Evolutionary conservation across 441 rosid species (phyloP).

Genomic region (Croton laevigatus): DNA sequence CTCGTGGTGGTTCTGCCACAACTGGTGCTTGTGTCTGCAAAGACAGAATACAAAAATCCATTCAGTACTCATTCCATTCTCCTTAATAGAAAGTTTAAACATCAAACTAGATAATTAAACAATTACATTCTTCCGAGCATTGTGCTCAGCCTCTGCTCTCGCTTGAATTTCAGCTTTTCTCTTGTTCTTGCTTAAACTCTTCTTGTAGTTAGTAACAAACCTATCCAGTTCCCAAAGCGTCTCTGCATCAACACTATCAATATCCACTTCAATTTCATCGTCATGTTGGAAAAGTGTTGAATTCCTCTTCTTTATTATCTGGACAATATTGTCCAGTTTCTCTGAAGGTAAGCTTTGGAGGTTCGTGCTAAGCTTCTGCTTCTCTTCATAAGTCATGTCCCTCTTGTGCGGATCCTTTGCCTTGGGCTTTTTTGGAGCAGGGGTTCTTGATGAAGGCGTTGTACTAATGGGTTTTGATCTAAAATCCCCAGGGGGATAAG

Average conservation of each 20-base stretch:
- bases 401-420: slow-evolving; percentile 96
- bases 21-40: slow-evolving; percentile 49
- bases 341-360: slow-evolving; percentile 89
- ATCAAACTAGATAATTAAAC: background rate
- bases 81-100: background rate
- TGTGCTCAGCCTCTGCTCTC: slow-evolving; percentile 59
- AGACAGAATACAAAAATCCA: slow-evolving; percentile 8
- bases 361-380: slow-evolving; percentile 88
- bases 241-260: slow-evolving; percentile 96
- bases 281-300: slow-evolving; percentile 73
- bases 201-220: slow-evolving; percentile 90
- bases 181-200: slow-evolving; percentile 91
- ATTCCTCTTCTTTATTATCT: slow-evolving; percentile 89
- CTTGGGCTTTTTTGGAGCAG: slow-evolving; percentile 92
- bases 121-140: slow-evolving; percentile 54
- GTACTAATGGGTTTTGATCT: slow-evolving; percentile 49
- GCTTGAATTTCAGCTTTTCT: slow-evolving; percentile 90
- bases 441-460: slow-evolving; percentile 81
- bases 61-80: slow-evolving; percentile 1
- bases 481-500: slow-evolving; percentile 33
- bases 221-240: slow-evolving; percentile 99
- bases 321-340: slow-evolving; percentile 87
- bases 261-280: slow-evolving; percentile 97
- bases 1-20: slow-evolving; percentile 48
- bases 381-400: slow-evolving; percentile 98